Conservation (phyloP, 495 filamentous ascomycete species). For the Copromyces sp. region DNA sequence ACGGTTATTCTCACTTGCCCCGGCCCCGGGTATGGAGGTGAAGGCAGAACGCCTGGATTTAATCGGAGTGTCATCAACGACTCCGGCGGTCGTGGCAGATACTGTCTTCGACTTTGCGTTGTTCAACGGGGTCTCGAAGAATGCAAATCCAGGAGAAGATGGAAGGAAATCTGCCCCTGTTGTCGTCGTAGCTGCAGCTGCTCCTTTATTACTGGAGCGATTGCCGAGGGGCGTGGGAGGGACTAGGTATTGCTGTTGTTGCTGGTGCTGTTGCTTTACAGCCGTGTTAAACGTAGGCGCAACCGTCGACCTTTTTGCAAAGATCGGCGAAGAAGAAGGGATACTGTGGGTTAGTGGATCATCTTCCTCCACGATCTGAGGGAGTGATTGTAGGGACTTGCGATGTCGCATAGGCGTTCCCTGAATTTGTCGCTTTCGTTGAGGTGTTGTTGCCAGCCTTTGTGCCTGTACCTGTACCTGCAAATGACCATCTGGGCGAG, state of each 20-base stretch:
- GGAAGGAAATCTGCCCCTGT: slow-evolving; percentile 27
- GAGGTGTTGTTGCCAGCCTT: neutral
- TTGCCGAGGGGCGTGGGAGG: slow-evolving; percentile 7
- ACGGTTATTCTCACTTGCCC: neutral
- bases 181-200: slow-evolving; percentile 9
- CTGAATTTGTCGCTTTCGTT: neutral
- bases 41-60: slow-evolving; percentile 14
- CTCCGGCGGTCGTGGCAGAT: no score
- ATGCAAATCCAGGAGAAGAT: slow-evolving; percentile 26
- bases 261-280: slow-evolving; percentile 2
- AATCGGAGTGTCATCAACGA: slow-evolving; percentile 36
- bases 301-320: neutral
- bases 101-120: slow-evolving; percentile 8
- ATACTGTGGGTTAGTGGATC: neutral
- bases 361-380: neutral
- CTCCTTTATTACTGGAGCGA: slow-evolving; percentile 3
- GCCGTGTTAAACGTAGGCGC: neutral
- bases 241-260: slow-evolving; percentile 8
- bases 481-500: neutral
- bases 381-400: neutral
- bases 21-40: neutral
- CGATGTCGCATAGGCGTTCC: neutral
- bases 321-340: neutral
- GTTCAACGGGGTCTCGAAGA: slow-evolving; percentile 32
- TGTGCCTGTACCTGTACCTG: neutral